A percentile compares a stretch with the other conserved stretches of the same genome.
Evolutionary conservation across 2,329 filamentous ascomycete species (phyloP).

Genomic region (Cercospora zeae-maydis): DNA sequence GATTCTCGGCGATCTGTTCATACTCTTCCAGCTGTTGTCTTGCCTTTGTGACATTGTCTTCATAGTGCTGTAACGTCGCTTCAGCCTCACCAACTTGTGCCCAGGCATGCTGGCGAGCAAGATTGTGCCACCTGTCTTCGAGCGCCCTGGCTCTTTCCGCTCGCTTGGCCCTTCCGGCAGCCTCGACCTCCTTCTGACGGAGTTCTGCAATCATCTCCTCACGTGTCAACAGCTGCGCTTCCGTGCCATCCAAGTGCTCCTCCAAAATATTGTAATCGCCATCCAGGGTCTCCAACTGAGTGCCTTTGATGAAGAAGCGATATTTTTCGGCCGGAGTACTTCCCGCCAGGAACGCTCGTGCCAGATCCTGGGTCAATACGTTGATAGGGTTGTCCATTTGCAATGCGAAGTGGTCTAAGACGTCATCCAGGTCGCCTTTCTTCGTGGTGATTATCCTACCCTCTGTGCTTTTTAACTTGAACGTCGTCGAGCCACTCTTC

Average conservation of each 20-base stretch:
- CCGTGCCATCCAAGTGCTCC: constrained; percentile 70
- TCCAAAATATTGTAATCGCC: constrained; percentile 84
- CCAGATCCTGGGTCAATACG: constrained; percentile 90
- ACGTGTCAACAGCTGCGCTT: constrained; percentile 59
- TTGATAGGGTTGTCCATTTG: constrained; percentile 98
- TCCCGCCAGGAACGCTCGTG: constrained; percentile 84
- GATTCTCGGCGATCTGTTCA: constrained; percentile 44
- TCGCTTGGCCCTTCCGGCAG: constrained; percentile 61
- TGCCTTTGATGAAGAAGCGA: constrained; percentile 92
- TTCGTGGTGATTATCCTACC: constrained; percentile 74
- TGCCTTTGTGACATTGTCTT: constrained; percentile 33
- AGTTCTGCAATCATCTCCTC: constrained; percentile 61
- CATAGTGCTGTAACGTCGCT: constrained; percentile 31
- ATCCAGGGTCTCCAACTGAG: constrained; percentile 87
- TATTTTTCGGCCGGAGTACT: constrained; percentile 84
- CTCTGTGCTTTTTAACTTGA: constrained; percentile 75
- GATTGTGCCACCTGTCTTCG: constrained; percentile 47
- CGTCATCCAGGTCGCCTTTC: constrained; percentile 83
- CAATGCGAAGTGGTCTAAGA: constrained; percentile 86
- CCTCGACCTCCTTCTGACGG: constrained; percentile 57
- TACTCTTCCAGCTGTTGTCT: constrained; percentile 47
- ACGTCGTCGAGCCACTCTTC: constrained; percentile 64
- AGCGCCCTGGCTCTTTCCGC: constrained; percentile 65
- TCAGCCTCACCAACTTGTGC: constrained; percentile 78
- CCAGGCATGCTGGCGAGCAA: constrained; percentile 75